Base-by-base conservation (phyloP, 495 filamentous ascomycete species). In the Bacidia rubella region DNA sequence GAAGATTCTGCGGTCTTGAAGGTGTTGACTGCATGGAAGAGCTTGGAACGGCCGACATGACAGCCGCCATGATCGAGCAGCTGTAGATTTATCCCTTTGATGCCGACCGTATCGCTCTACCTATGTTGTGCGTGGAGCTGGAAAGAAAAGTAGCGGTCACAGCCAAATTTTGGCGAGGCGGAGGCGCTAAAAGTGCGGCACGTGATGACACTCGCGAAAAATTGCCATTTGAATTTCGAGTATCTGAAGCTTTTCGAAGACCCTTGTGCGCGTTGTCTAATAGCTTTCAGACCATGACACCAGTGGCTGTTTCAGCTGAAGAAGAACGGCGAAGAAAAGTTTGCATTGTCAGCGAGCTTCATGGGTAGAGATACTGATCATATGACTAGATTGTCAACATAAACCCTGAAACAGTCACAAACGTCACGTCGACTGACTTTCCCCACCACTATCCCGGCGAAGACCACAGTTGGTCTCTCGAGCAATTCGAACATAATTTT, bases 361-460 rank as follows among this genome's bases (percentile, higher is more conserved):
- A 41, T 44, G 35, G 52, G 3, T 21, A 3, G n/a, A 12, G 2
- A 17, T 11, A 29, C 1, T 40, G 19, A 53, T 58, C 39, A 52
- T 12, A 44, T 22, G 27, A 22, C 23, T 57, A 95, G 86, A 82
- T 85, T 53, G 81, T 99, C 62, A 79, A 81, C 57, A 80, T 97
- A 70, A 85, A 90, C 66, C 69, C 78, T 44, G 90, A 97, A 66
- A 95, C 84, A 22, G 82, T 97, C 59, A 86, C 83, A 55, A 81
- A 97, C 67, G 82, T 90, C 62, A 73, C 85, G 60, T 86, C 86
- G 24, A 93, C 80, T 56, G 90, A 96, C 63, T 94, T 87, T 67
- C 93, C 93, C 2, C 81, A 82, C 41, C 85, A 94, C 67, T 95
- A 80, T 68, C 86, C 87, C 2, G 86, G 85, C 57, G 92, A 99